Base-by-base conservation (phyloP, 345 rosid genomes). In the Populus euphratica region DNA sequence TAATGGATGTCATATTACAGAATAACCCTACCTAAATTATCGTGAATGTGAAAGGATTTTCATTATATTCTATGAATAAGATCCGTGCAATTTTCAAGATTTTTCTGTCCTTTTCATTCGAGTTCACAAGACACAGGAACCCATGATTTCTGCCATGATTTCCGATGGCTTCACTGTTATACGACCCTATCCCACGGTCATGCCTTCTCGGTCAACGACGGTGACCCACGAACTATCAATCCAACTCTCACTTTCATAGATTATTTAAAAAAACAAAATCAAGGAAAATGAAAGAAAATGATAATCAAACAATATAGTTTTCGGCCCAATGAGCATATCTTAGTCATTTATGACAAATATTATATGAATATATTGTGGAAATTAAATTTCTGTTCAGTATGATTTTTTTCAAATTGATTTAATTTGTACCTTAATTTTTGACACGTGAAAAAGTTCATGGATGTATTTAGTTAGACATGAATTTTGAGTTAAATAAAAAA, bases 61-160 rank as follows among this genome's bases (percentile, higher is more conserved):
- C 27, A 8, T 8, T 3, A n/a, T n/a, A 23, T 2, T n/a, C 5
- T 3, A 21, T n/a, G 65, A 80, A 77, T 71, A 33, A 39, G 70
- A 70, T 17, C 11, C 33, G 29, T 35, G 61, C 65, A 68, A 79
- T 68, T 54, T 74, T 80, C 59, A 74, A 82, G 81, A 82, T 79
- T 76, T 76, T 76, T 74, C 4, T 74, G 83, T 84, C 85, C 4
- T 69, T 80, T 56, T 86, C 84, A 69, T 75, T 69, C 39, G 38
- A 63, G 27, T 69, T 75, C 35, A 73, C 64, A 49, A 18, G 52
- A 68, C 38, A 21, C 43, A 8, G 31, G 49, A 74, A 66, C 63
- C 84, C 89, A 70, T 33, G 73, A 63, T 78, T 82, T 74, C 27
- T 69, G 87, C 81, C 89, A 44, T 52, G 71, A 86, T 86, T 80